These are phyloP conservation scores for Phalaenopsis aphrodite DNA, from an alignment of 106 monocot species.

Conservation along the genomic window DNA sequence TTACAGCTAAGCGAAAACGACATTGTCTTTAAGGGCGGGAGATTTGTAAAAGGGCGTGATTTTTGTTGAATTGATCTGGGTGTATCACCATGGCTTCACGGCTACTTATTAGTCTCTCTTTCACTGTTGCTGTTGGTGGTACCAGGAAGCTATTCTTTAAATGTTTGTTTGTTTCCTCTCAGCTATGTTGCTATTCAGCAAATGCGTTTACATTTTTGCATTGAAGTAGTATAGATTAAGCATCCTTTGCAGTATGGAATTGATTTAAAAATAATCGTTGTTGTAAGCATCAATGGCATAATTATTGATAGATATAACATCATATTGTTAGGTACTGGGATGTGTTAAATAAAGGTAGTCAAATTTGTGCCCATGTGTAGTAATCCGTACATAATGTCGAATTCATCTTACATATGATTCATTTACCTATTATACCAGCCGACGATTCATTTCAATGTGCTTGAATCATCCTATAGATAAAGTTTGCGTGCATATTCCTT, in stretches of 20 bases:
- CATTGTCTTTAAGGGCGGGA: too few species aligned
- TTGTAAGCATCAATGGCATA: background rate
- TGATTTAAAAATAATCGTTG: background rate
- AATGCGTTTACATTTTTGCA: background rate
- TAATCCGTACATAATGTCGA: background rate
- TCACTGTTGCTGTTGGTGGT: background rate
- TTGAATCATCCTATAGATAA: background rate
- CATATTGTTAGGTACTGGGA: background rate
- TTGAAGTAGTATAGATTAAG: background rate
- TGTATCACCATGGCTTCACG: too few species aligned
- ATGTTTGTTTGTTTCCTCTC: background rate
- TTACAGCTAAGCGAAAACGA: background rate
- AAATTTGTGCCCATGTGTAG: background rate
- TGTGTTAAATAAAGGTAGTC: background rate
- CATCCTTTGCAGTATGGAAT: background rate
- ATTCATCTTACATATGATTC: background rate
- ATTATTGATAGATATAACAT: background rate
- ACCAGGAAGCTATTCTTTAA: background rate
- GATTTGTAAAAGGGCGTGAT: too few species aligned
- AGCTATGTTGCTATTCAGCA: background rate
- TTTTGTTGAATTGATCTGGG: too few species aligned
- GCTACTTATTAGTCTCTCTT: background rate
- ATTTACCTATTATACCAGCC: background rate
- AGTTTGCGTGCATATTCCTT: background rate
- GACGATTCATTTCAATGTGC: background rate